phyloP scores from a whole-genome alignment of 495 filamentous ascomycete species.

The Aspergillus bertholletiae region DNA sequence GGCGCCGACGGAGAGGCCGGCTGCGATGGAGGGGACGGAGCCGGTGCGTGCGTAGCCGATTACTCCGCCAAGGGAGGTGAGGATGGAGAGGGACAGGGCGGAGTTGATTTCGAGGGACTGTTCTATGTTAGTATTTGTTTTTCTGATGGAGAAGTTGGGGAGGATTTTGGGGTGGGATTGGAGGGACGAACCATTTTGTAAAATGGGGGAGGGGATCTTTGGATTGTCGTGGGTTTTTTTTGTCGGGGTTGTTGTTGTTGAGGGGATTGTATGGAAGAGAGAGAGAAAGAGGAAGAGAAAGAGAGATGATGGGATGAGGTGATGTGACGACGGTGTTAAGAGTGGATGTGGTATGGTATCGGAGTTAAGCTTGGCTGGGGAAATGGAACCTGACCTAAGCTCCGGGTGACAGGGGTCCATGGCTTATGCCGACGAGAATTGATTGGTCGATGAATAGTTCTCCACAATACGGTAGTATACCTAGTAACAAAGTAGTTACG shows the following conservation, averaged over 20 bases:
- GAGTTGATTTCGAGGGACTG: conserved; percentile 26
- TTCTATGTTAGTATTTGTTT: conserved; percentile 1
- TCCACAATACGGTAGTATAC: too few relatives aligned
- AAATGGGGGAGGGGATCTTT: neutral
- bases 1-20: conserved; percentile 76
- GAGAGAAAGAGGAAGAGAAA: neutral
- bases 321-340: too few relatives aligned
- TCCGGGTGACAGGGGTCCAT: neutral
- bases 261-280: neutral
- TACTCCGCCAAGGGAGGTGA: conserved; percentile 83
- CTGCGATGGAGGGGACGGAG: conserved; percentile 79
- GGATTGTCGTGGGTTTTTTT: neutral
- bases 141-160: neutral
- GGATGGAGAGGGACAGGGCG: conserved; percentile 71
- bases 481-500: too few relatives aligned
- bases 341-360: neutral
- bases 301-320: neutral
- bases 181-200: neutral
- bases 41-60: conserved; percentile 80
- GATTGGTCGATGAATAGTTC: too few relatives aligned
- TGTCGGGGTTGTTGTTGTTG: neutral
- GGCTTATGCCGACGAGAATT: neutral
- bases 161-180: neutral
- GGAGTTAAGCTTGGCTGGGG: neutral
- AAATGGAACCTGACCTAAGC: too few relatives aligned